Percentiles rank a stretch among this genome's conserved stretches.
Evolutionary conservation across 768 basidiomycete species (phyloP).

Genomic region (Boletus insuetus): DNA sequence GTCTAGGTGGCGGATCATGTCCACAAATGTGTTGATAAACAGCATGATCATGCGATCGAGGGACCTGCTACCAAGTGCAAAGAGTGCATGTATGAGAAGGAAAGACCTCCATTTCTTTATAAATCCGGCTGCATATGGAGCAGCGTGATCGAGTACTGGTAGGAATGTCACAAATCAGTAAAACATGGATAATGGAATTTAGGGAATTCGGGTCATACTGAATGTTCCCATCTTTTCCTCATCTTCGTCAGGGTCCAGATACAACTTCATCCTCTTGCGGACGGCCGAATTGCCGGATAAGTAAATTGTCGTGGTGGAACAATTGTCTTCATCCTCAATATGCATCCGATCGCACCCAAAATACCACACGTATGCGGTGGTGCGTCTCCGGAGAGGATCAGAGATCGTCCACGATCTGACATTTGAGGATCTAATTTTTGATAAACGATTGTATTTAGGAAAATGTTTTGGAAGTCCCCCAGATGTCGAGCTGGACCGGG

Average conservation of each 20-base stretch:
- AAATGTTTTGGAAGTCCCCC: conserved; percentile 11
- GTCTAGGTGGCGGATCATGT: conserved; percentile 9
- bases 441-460: conserved; percentile 4
- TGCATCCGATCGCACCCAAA: neutral
- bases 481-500: conserved; percentile 14
- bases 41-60: neutral
- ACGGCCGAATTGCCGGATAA: neutral
- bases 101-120: conserved; percentile 8
- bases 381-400: neutral
- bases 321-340: neutral
- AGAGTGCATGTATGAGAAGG: conserved; percentile 9
- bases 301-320: neutral
- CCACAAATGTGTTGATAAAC: conserved; percentile 10
- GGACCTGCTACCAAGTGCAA: neutral
- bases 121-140: no score
- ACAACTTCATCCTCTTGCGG: neutral
- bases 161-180: neutral
- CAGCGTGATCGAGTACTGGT: no score
- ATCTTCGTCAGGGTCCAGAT: neutral
- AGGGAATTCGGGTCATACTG: neutral
- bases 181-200: no score
- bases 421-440: neutral
- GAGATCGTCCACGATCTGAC: neutral
- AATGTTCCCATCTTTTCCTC: conserved; percentile 6
- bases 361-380: neutral